Evolutionary conservation across 1,284 basidiomycete species (phyloP), one percentile per base, ranked within the genome.

Genomic region (Neolentinus lepideus): DNA sequence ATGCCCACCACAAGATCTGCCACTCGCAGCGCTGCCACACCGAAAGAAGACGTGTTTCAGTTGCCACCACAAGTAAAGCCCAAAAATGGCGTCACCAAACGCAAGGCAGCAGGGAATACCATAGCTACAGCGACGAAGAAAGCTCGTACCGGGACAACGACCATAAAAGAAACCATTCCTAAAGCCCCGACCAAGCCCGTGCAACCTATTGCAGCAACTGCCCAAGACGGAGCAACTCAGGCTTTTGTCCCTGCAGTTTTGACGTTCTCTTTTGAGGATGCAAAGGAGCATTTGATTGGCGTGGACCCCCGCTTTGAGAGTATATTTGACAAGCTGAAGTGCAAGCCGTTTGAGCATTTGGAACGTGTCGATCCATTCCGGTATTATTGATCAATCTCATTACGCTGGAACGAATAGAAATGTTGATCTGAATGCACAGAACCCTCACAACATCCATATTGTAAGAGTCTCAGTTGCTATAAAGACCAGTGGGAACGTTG

Each of bases 281-380:
- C 90, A 0, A 87, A 85, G 64, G 59, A 72, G 12, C 91, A 95
- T 65, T 79, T 95, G 22, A 79, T 84, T 54, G 60, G 67, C 1
- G 79, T 76, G 2, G 93, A 95, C 63, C 64, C 72, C 4, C 83
- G 93, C 1, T 96, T 94, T 68, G 72, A 75, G 56, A 76, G 80
- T 27, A 62, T 94, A 2, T 93, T 94, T 65, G 65, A 71, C 35
- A 74, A 75, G 55, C 69, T 91, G 60, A 69, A 72, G 38, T 92
- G 91, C 67, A 84, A 80, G 58, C 90, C 90, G 2, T 94, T 84
- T 64, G 83, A 93, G 64, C 73, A 79, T 2, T 71, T 89, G 21
- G 85, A 90, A 63, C 73, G 75, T 35, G 75, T 90, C 21, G 85
- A 90, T 66, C 89, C 90, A 1, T 92, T 92, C 66, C 77, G 80